Evolutionary conservation across 1,284 basidiomycete genomes (phyloP).

Genomic region (Apiotrichum montevideense): DNA sequence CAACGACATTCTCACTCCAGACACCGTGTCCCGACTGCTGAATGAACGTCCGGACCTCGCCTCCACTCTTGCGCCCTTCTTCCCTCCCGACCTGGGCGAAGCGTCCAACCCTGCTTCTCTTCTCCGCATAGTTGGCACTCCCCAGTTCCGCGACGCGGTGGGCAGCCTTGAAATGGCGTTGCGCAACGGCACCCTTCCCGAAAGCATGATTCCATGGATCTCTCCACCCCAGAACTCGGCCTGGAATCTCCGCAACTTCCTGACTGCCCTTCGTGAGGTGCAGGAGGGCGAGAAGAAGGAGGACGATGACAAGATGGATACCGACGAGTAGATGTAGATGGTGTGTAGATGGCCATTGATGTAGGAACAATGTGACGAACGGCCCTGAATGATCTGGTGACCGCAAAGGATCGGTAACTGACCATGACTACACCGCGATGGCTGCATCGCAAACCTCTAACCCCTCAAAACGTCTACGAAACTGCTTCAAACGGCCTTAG

Average conservation of each 20-base stretch:
- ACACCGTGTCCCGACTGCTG: constrained; percentile 33
- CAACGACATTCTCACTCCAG: constrained; percentile 39
- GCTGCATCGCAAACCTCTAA: too few species aligned
- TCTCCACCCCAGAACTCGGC: constrained; percentile 36
- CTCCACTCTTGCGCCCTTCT: constrained; percentile 26
- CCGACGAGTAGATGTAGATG: constrained; percentile 5
- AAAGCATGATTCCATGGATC: constrained; percentile 39
- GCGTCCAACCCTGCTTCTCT: constrained; percentile 20
- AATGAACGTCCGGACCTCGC: constrained; percentile 26
- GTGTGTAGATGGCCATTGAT: too few species aligned
- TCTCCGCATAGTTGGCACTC: constrained; percentile 37
- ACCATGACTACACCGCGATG: too few species aligned
- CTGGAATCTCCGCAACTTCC: constrained; percentile 35
- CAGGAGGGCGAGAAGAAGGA: neutral
- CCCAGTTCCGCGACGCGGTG: constrained; percentile 44
- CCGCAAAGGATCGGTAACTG: too few species aligned
- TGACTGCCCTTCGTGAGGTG: constrained; percentile 25
- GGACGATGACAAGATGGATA: constrained; percentile 13
- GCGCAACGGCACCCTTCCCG: constrained; percentile 38
- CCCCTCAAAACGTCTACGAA: too few species aligned
- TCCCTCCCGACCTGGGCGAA: constrained; percentile 32
- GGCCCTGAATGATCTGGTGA: too few species aligned
- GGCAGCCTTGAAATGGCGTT: constrained; percentile 43
- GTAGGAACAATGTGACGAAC: too few species aligned
- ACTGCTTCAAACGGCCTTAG: too few species aligned